Evolutionary conservation across 306 rosid genomes (phyloP).

Genomic region (Castanea sativa): DNA sequence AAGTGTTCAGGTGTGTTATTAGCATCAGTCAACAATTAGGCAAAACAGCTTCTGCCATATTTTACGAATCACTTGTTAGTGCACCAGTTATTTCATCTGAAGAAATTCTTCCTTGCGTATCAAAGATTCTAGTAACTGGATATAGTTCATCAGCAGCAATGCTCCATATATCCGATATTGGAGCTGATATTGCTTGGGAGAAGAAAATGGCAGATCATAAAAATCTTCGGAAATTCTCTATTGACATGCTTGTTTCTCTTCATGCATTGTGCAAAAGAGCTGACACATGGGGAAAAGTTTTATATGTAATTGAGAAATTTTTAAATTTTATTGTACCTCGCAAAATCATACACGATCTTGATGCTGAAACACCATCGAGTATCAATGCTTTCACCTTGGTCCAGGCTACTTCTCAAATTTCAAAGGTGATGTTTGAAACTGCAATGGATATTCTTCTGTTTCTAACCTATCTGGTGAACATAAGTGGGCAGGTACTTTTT

Average conservation of each 20-base stretch:
- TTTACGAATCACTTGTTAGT: slow-evolving; percentile 68
- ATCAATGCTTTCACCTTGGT: slow-evolving; percentile 62
- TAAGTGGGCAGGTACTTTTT: slow-evolving; percentile 67
- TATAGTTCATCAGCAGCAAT: slow-evolving; percentile 49
- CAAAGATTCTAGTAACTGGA: slow-evolving; percentile 78
- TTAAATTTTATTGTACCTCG: slow-evolving; percentile 83
- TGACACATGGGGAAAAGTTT: slow-evolving; percentile 65
- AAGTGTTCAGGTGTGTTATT: slow-evolving; percentile 63
- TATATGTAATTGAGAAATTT: slow-evolving; percentile 62
- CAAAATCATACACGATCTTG: slow-evolving; percentile 42
- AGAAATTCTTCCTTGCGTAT: slow-evolving; percentile 54
- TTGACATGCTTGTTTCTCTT: slow-evolving; percentile 77
- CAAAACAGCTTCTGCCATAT: slow-evolving; percentile 68
- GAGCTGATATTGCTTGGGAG: slow-evolving; percentile 46
- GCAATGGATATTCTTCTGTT: slow-evolving; percentile 81
- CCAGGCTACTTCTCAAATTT: slow-evolving; percentile 82
- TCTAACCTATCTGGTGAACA: slow-evolving; percentile 75
- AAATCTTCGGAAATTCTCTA: slow-evolving; percentile 70
- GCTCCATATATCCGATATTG: slow-evolving; percentile 39
- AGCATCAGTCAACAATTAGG: slow-evolving; percentile 78
- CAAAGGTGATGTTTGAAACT: slow-evolving; percentile 84
- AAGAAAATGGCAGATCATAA: slow-evolving; percentile 62
- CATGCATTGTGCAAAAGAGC: slow-evolving; percentile 67
- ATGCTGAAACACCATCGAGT: slow-evolving; percentile 46
- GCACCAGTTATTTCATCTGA: slow-evolving; percentile 54